Base-by-base conservation (phyloP, 192 early-diverging fungal genomes). In the Coemansia sp. region DNA sequence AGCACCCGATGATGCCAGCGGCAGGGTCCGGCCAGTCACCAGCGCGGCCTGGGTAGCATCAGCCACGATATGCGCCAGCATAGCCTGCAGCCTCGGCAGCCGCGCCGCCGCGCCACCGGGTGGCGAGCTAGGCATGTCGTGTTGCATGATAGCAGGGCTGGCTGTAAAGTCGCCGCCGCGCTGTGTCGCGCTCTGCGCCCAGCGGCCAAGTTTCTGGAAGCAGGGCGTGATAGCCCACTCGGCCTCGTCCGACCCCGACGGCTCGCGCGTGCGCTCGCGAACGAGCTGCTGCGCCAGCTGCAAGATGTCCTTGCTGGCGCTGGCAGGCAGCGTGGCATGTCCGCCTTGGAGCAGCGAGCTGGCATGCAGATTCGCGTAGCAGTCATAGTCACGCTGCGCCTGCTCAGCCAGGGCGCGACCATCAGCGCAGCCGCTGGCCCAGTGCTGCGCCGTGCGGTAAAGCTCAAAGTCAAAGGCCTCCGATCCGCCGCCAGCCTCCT, bases 151-250 rank as follows among this genome's bases (percentile, higher is more conserved):
- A 20, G 41, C 73, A 36, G 73, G 67, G 31, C 56, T 58, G 51
- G 36, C 49, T 17, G 54, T 58, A 41, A 62, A 36, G n/a, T 77
- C 75, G 17, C 20, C 70, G 17, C 20, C 35, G 4, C 61, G 60
- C 46, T 65, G 66, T 0, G 66, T 58, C 22, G 37, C 41, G 10
- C 40, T 24, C 27, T 35, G 41, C 19, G 77, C 72, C 27, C 65
- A 58, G 49, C 69, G 73, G 2, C 60, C 58, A 15, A 81, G 62
- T 53, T 71, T 71, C 53, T 72, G 73, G 73, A 81, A 81, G 59
- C 78, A 75, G 29, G 67, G 69, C 19, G 36, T 11, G 6, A 72
- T 60, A 1, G 78, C 63, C 78, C 78, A 81, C 39, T 70, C 67
- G 3, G 49, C 37, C 32, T 71, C 73, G 25, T 68, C 70, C 35